Conservation (phyloP, 1,284 basidiomycete genomes). For the Mycena sp. region DNA sequence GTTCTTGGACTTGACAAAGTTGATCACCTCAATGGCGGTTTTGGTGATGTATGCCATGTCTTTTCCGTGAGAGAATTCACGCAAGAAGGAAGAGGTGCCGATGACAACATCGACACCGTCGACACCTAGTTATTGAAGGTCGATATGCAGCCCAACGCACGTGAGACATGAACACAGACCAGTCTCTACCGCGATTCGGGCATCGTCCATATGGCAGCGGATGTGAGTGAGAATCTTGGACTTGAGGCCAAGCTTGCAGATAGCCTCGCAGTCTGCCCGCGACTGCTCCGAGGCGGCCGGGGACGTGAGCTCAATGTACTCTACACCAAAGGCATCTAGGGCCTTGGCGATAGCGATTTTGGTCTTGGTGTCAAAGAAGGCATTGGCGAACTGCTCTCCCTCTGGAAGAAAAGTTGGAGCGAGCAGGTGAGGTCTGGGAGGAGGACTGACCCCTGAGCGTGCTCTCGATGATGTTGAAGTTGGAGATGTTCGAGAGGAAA, state of each 20-base stretch:
- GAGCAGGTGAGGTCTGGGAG: conserved; percentile 23
- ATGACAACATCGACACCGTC: conserved; percentile 99
- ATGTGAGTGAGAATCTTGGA: conserved; percentile 99
- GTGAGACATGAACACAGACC: conserved; percentile 57
- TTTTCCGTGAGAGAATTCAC: conserved; percentile 99
- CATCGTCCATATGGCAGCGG: conserved; percentile 99
- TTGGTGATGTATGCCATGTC: conserved; percentile 99
- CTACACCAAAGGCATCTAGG: conserved; percentile 97
- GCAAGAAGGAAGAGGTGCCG: conserved; percentile 98
- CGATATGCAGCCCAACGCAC: neutral
- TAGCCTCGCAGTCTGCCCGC: conserved; percentile 94
- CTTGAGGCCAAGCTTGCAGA: conserved; percentile 99
- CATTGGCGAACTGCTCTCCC: conserved; percentile 99
- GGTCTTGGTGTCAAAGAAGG: conserved; percentile 99
- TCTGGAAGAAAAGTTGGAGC: conserved; percentile 59
- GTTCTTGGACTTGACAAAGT: conserved; percentile 99
- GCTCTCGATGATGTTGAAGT: conserved; percentile 98
- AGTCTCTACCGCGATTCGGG: conserved; percentile 97
- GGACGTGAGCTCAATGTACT: conserved; percentile 99
- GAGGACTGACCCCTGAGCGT: conserved; percentile 83
- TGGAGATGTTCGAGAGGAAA: conserved; percentile 91
- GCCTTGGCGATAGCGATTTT: conserved; percentile 99
- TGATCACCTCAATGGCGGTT: conserved; percentile 97
- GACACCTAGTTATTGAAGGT: too few relatives aligned
- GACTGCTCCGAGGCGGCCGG: conserved; percentile 99